phyloP scores from a whole-genome alignment of 805 yeast species.

The Wickerhamiella bombiphila region DNA sequence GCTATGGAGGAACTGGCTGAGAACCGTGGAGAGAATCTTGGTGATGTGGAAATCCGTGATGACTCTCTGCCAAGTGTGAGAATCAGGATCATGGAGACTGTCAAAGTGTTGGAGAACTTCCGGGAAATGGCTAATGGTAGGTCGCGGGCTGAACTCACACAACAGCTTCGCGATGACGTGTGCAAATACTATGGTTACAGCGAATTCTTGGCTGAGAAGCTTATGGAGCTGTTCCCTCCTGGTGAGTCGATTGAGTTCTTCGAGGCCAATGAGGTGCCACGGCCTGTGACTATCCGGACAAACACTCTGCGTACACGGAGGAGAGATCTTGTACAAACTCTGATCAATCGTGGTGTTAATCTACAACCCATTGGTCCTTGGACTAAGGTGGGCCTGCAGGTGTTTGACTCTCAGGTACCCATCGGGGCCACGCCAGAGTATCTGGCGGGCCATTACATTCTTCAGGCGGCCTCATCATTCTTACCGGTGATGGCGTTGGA shows the following conservation, averaged over 20 bases:
- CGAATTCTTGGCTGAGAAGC: conserved; percentile 81
- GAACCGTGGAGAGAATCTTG: conserved; percentile 14
- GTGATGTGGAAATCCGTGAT: conserved; percentile 11
- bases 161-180: conserved; percentile 69
- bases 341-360: conserved; percentile 93
- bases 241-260: conserved; percentile 96
- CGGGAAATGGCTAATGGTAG: conserved; percentile 42
- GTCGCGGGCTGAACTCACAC: conserved; percentile 69
- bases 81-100: conserved; percentile 90
- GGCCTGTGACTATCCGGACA: conserved; percentile 97
- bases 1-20: conserved; percentile 13
- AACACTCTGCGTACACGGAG: conserved; percentile 89
- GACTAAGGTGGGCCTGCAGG: conserved; percentile 96
- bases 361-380: conserved; percentile 93
- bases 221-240: conserved; percentile 82
- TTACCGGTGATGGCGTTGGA: conserved; percentile 94
- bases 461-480: conserved; percentile 97
- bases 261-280: conserved; percentile 93
- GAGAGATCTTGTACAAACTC: conserved; percentile 86
- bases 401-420: conserved; percentile 98
- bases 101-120: conserved; percentile 85
- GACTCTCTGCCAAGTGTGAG: conserved; percentile 49
- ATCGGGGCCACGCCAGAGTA: conserved; percentile 99
- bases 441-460: conserved; percentile 90
- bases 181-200: conserved; percentile 90